Conservation (phyloP, 257 asterid species). For the Nicotiana paniculata region DNA sequence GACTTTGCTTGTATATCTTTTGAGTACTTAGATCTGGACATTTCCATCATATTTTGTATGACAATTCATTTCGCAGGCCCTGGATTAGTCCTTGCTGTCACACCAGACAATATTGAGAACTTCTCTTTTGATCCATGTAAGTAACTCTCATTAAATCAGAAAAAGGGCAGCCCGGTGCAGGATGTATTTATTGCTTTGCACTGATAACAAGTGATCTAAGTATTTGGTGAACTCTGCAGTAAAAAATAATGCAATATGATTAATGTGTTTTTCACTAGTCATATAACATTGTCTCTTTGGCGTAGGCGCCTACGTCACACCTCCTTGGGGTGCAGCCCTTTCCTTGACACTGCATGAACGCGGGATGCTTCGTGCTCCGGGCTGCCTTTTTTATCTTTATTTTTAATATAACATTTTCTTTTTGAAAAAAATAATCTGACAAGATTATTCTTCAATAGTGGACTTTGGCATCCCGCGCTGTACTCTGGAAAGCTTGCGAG, state of each 20-base stretch:
- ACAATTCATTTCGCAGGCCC: constrained; percentile 47
- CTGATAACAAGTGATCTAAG: neutral
- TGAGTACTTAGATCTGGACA: neutral
- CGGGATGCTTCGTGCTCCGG: too few species aligned
- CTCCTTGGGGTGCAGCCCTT: too few species aligned
- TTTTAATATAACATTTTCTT: neutral
- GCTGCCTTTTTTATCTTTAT: too few species aligned
- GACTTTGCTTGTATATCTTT: neutral
- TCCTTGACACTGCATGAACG: too few species aligned
- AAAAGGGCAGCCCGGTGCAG: neutral
- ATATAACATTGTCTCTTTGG: neutral
- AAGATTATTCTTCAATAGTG: constrained; percentile 26
- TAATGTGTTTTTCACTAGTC: neutral
- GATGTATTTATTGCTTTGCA: neutral
- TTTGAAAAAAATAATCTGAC: neutral
- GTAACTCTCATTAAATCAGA: constrained; percentile 7
- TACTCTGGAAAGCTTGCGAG: constrained; percentile 47
- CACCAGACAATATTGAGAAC: constrained; percentile 48
- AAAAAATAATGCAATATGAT: neutral
- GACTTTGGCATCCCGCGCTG: constrained; percentile 80
- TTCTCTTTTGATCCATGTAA: constrained; percentile 71
- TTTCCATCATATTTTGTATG: neutral
- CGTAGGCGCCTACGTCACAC: too few species aligned
- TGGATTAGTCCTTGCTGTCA: constrained; percentile 61
- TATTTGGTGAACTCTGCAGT: neutral